phyloP scores from a whole-genome alignment of 2,329 filamentous ascomycete species.

The Fusarium circinatum region DNA sequence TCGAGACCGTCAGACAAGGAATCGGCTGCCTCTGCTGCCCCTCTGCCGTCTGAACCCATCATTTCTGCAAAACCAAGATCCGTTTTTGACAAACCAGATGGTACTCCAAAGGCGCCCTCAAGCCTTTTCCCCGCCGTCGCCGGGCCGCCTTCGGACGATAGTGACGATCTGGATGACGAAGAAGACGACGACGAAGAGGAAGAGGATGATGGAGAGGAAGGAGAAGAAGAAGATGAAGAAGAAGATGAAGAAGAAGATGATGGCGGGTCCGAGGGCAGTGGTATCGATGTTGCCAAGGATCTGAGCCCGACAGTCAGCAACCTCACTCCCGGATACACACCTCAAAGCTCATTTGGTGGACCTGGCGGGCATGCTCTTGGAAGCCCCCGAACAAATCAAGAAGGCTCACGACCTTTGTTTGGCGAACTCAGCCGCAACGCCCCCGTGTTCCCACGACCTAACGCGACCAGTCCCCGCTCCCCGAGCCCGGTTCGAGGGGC shows the following conservation, averaged over 20 bases:
- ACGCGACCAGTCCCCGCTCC: slow-evolving; percentile 71
- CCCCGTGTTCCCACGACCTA: slow-evolving; percentile 65
- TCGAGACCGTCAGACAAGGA: slow-evolving; percentile 25
- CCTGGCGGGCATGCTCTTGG: slow-evolving; percentile 52
- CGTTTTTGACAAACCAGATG: slow-evolving; percentile 44
- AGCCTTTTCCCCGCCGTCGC: slow-evolving; percentile 50
- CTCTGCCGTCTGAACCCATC: slow-evolving; percentile 25
- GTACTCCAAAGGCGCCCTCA: slow-evolving; percentile 50
- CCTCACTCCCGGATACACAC: slow-evolving; percentile 61
- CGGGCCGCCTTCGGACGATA: slow-evolving; percentile 52
- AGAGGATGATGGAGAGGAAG: slow-evolving; percentile 55
- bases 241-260: slow-evolving; percentile 62
- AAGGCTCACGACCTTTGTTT: slow-evolving; percentile 60
- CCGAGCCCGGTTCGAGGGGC: slow-evolving; percentile 75
- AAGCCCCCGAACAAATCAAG: slow-evolving; percentile 54
- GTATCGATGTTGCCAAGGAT: slow-evolving; percentile 72
- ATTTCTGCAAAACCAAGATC: slow-evolving; percentile 25
- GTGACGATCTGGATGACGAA: slow-evolving; percentile 50
- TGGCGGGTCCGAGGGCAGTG: slow-evolving; percentile 66
- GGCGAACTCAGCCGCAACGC: slow-evolving; percentile 63
- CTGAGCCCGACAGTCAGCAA: slow-evolving; percentile 63
- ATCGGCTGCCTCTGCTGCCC: slow-evolving; percentile 11
- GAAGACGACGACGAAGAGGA: slow-evolving; percentile 54
- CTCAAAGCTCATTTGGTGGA: slow-evolving; percentile 68
- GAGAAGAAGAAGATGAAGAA: slow-evolving; percentile 59